Conservation (phyloP, 2,329 filamentous ascomycete genomes). For the Fusarium dlaminii region DNA sequence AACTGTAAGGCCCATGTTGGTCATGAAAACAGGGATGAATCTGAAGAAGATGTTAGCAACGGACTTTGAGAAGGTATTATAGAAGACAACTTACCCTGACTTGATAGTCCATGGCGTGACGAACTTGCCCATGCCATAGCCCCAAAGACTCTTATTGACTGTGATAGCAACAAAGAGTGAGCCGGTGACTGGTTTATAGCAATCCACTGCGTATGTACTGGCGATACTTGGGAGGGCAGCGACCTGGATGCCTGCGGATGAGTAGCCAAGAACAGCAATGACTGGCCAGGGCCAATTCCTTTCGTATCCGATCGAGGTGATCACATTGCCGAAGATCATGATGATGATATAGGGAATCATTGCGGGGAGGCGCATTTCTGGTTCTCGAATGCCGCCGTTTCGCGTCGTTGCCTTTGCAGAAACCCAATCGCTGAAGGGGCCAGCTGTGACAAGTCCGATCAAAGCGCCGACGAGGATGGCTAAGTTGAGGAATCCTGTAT, state of each 20-base stretch:
- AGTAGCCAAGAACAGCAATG: not conserved
- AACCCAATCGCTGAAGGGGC: not conserved
- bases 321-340: constrained; percentile 1
- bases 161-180: not conserved
- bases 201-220: not conserved
- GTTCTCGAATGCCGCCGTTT: constrained; percentile 1
- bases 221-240: not conserved
- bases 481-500: constrained; percentile 3
- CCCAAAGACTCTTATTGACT: not conserved
- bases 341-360: not conserved
- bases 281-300: not conserved
- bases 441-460: not conserved
- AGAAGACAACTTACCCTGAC: not conserved
- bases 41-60: not conserved
- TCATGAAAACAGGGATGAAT: constrained; percentile 8
- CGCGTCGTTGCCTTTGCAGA: not conserved
- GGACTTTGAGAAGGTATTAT: rapidly evolving
- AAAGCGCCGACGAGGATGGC: not conserved
- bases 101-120: constrained; percentile 7
- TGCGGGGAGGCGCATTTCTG: not conserved
- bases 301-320: not conserved
- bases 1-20: not conserved
- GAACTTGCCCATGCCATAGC: not conserved
- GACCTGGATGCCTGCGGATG: not conserved
- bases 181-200: not conserved